Conservation (phyloP, 2,329 filamentous ascomycete genomes). For the Fusarium domesticum region DNA sequence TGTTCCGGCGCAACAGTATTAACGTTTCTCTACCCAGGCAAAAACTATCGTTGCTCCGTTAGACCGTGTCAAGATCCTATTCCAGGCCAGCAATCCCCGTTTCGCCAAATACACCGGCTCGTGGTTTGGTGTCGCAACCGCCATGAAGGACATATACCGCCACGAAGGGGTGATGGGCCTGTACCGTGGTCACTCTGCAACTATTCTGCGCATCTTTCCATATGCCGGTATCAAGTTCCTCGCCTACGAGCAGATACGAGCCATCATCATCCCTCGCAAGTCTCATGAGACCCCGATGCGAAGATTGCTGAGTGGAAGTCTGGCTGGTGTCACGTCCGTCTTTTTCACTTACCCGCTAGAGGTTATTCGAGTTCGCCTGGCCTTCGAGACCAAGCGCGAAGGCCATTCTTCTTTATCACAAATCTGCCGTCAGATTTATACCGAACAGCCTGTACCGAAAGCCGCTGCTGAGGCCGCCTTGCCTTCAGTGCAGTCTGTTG, state of each 20-base stretch:
- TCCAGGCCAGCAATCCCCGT: constrained; percentile 90
- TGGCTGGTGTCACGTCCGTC: constrained; percentile 84
- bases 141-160: constrained; percentile 78
- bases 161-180: constrained; percentile 73
- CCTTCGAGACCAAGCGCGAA: constrained; percentile 84
- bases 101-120: constrained; percentile 91
- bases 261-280: constrained; percentile 66
- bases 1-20: constrained; percentile 2
- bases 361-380: constrained; percentile 85
- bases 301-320: constrained; percentile 68
- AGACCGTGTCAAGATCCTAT: constrained; percentile 97
- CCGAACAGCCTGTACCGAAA: constrained; percentile 58
- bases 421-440: constrained; percentile 84
- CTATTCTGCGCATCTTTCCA: constrained; percentile 89
- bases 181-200: constrained; percentile 92
- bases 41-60: constrained; percentile 95
- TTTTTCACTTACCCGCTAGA: constrained; percentile 97
- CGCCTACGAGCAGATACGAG: constrained; percentile 93
- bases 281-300: constrained; percentile 77
- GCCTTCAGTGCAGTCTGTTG: constrained; percentile 43
- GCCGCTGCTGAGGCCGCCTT: constrained; percentile 43
- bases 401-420: constrained; percentile 66
- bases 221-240: constrained; percentile 98
- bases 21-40: constrained; percentile 52
- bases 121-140: constrained; percentile 78